Evolutionary conservation across 1,139 yeast genomes (phyloP), one percentile per base, ranked within the genome.

Genomic region (Debaryomyces fabryi): DNA sequence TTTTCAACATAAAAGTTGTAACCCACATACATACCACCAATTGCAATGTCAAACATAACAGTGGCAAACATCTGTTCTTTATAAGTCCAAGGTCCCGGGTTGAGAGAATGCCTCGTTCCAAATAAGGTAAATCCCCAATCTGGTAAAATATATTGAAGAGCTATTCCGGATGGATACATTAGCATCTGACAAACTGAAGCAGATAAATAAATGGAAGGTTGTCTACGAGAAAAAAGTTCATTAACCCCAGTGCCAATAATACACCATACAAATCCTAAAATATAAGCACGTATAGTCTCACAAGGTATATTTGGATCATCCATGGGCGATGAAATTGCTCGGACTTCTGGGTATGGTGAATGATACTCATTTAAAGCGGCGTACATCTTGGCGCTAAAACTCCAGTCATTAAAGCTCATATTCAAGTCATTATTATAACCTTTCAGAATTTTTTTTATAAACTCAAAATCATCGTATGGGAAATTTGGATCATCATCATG

Each of bases 301-400:
- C 74, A 71, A 4, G 81, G 79, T 33, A 73, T 64, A 4, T 58
- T 58, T 3, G 78, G 76, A 57, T 82, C 85, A 58, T 83, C 87
- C 42, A 62, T 65, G 10, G 85, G 81, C 42, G 76, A 78, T 18
- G 82, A 71, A 23, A 82, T 79, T 3, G 88, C 72, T 52, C 89
- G 72, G 2, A 85, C 87, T 60, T 83, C 88, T 3, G 85, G 82
- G 58, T 85, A 85, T 1, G 87, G 86, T 1, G 88, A 83, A 63
- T 77, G 79, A 58, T 69, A 82, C 42, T 77, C 69, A 45, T 79
- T 65, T 44, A 84, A 62, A 8, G 74, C 76, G 1, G 85, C 85
- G 47, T 73, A 72, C 37, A 76, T 58, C 49, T 67, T 69, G 2
- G 61, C 60, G 50, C 69, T 69, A 38, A 76, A 62, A 13, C 58